Evolutionary conservation across 2,329 filamentous ascomycete genomes (phyloP), one percentile per base, ranked within the genome.

Genomic region (Bisporella sp.): DNA sequence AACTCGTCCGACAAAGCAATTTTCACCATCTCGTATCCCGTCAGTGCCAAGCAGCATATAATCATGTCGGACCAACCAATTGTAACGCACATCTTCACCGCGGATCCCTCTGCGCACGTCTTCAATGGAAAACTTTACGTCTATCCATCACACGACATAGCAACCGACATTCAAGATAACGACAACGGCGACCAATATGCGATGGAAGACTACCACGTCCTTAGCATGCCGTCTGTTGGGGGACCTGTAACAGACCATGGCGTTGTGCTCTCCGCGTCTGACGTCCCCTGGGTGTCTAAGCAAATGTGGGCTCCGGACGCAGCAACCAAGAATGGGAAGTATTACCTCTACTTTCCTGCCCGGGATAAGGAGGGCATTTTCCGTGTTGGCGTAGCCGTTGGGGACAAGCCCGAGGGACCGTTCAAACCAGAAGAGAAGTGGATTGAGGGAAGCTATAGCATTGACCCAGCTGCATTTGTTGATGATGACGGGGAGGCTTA

Each of bases 111-210:
- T 5, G 87, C 87, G 9, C 86, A 90, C 68, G 85, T 87, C 64
- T 91, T 90, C 72, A 81, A 89, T 55, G 78, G 76, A 66, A 82
- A 77, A 57, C 69, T 91, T 53, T 91, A 89, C 73, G 79, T 91
- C 69, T 91, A 90, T 71, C 86, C 87, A 21, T 90, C 85, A 28
- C 86, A 91, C 69, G 86, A 91, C 68, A 79, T 85, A 58, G 83
- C 88, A 66, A 87, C 84, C 5, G 77, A 82, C 67, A 87, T 89
- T 66, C 51, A 77, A 51, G 84, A 85, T 73, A 90, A 91, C 71
- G 86, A 90, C 74, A 89, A 89, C 75, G 87, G 87, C 64, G 86
- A 89, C 70, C 87, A 90, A 66, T 90, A 89, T 66, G 87, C 89
- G 71, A 91, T 90, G 87, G 76, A 71, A 50, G 87, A 91, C 72